Evolutionary conservation across 2,329 filamentous ascomycete species (phyloP).

Genomic region (Alternaria sp.): DNA sequence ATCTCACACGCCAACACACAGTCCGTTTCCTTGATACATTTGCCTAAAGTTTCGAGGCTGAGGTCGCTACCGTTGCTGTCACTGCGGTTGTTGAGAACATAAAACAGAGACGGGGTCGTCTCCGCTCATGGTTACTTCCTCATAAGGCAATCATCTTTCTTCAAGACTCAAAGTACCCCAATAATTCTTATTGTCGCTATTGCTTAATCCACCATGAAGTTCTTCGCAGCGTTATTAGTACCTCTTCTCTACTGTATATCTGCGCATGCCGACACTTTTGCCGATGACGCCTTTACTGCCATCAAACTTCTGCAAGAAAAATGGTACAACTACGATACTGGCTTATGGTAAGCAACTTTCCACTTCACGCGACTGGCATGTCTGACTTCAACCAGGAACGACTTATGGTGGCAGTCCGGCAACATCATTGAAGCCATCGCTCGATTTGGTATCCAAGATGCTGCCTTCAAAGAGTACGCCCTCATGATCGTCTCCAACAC

Average conservation of each 20-base stretch:
- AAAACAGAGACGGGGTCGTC: slow-evolving; percentile 27
- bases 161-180: not conserved
- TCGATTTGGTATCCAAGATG: slow-evolving; percentile 42
- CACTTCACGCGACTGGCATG: not conserved
- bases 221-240: slow-evolving; percentile 20
- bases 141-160: slow-evolving; percentile 4
- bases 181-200: not conserved
- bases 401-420: slow-evolving; percentile 52
- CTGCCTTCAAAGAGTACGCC: slow-evolving; percentile 39
- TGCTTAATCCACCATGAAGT: slow-evolving; percentile 32
- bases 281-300: slow-evolving; percentile 36
- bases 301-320: slow-evolving; percentile 43
- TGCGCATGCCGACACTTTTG: slow-evolving; percentile 32
- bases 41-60: slow-evolving; percentile 18
- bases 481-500: slow-evolving; percentile 46
- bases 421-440: slow-evolving; percentile 48
- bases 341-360: slow-evolving; percentile 41
- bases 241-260: slow-evolving; percentile 23
- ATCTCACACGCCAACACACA: slow-evolving; percentile 29
- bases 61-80: slow-evolving; percentile 26
- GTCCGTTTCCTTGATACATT: slow-evolving; percentile 21
- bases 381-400: slow-evolving; percentile 20
- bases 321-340: slow-evolving; percentile 45
- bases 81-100: slow-evolving; percentile 25
- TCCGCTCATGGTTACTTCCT: slow-evolving; percentile 8